These are phyloP conservation scores for Pilaira anomala DNA, from an alignment of 192 early-diverging fungal genomes.

Conservation along the genomic window DNA sequence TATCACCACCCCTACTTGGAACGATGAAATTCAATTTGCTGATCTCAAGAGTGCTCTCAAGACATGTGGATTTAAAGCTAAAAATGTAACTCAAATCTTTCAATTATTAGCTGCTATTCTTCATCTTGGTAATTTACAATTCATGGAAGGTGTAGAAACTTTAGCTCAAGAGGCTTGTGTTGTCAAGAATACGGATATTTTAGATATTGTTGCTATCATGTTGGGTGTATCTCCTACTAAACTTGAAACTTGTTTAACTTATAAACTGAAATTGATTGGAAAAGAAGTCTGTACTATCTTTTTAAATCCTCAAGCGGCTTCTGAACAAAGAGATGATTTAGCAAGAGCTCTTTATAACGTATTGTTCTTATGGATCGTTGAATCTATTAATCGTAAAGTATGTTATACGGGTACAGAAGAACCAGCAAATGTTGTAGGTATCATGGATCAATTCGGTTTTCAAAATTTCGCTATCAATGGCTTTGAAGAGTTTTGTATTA, in stretches of 20 bases:
- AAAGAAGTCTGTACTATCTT: slow-evolving; percentile 71
- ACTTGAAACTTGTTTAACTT: slow-evolving; percentile 63
- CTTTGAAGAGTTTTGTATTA: slow-evolving; percentile 51
- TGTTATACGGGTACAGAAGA: slow-evolving; percentile 21
- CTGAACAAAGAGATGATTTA: slow-evolving; percentile 65
- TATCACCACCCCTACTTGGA: slow-evolving; percentile 17
- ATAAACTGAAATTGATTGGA: slow-evolving; percentile 64
- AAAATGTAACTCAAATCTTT: slow-evolving; percentile 74
- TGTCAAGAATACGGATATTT: slow-evolving; percentile 65
- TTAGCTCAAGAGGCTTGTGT: slow-evolving; percentile 60
- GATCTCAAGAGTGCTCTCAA: slow-evolving; percentile 63
- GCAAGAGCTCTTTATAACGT: slow-evolving; percentile 70
- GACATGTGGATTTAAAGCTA: slow-evolving; percentile 57
- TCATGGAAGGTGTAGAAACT: slow-evolving; percentile 58
- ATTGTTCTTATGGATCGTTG: slow-evolving; percentile 75
- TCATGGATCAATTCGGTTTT: slow-evolving; percentile 64
- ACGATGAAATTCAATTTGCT: slow-evolving; percentile 57
- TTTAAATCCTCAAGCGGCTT: slow-evolving; percentile 63
- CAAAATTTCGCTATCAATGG: slow-evolving; percentile 41
- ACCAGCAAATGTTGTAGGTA: slow-evolving; percentile 60
- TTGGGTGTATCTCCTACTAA: slow-evolving; percentile 59
- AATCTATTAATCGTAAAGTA: slow-evolving; percentile 70
- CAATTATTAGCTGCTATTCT: slow-evolving; percentile 83
- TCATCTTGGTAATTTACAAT: slow-evolving; percentile 85
- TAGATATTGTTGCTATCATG: slow-evolving; percentile 56